phyloP scores from a whole-genome alignment of 1,139 yeast species.

The Lodderomyces margitis region DNA sequence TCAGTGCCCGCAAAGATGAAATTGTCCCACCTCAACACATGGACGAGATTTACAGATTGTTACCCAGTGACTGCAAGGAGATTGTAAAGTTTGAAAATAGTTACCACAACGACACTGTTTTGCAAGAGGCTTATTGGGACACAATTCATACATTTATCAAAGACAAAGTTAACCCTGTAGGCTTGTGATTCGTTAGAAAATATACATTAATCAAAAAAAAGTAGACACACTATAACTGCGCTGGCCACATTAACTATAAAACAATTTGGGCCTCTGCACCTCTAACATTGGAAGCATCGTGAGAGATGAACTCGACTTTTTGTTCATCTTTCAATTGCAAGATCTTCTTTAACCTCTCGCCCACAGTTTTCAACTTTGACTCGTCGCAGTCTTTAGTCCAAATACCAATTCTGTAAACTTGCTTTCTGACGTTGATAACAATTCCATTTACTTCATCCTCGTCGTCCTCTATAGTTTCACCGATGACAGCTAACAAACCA shows the following conservation, averaged over 20 bases:
- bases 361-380: conserved; percentile 63
- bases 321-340: conserved; percentile 67
- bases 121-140: conserved; percentile 75
- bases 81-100: conserved; percentile 58
- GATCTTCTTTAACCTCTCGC: conserved; percentile 81
- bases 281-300: conserved; percentile 50
- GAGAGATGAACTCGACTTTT: conserved; percentile 74
- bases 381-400: conserved; percentile 89
- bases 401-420: conserved; percentile 80
- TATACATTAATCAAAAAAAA: conserved; percentile 7
- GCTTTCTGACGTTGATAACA: conserved; percentile 83
- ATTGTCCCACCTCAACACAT: conserved; percentile 89
- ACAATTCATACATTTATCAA: conserved; percentile 56
- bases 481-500: conserved; percentile 86
- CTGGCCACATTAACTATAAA: conserved; percentile 21
- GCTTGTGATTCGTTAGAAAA: conserved; percentile 20
- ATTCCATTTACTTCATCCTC: conserved; percentile 93
- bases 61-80: conserved; percentile 44
- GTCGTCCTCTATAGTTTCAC: conserved; percentile 91
- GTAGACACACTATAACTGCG: conserved; percentile 5
- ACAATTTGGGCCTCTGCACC: conserved; percentile 44
- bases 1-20: conserved; percentile 80
- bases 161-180: conserved; percentile 40
- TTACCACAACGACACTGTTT: conserved; percentile 76
- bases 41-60: conserved; percentile 54